phyloP scores from a whole-genome alignment of 2,329 filamentous ascomycete species.

The Leptosphaerulina australis region DNA sequence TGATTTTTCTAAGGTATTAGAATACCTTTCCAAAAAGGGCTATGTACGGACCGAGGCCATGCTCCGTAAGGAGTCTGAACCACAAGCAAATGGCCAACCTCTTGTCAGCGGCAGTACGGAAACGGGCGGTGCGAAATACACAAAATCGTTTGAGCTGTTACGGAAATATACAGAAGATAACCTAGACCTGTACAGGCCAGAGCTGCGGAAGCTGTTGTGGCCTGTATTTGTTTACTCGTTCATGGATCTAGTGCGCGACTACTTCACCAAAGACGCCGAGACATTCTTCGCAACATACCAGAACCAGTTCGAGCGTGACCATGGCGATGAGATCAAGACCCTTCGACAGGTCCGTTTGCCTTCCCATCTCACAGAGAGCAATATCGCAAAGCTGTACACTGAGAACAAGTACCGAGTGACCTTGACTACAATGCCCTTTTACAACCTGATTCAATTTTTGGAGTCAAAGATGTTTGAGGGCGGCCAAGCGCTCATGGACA shows the following conservation, averaged over 20 bases:
- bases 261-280: constrained; percentile 73
- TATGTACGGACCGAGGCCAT: constrained; percentile 92
- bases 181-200: constrained; percentile 89
- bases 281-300: constrained; percentile 74
- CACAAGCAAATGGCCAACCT: constrained; percentile 81
- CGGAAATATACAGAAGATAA: constrained; percentile 88
- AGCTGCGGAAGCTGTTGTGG: constrained; percentile 87
- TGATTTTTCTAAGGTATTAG: constrained; percentile 69
- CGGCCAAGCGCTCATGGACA: constrained; percentile 75
- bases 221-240: constrained; percentile 94
- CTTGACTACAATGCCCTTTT: constrained; percentile 83
- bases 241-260: constrained; percentile 75
- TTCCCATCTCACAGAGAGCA: constrained; percentile 77
- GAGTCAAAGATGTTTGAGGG: constrained; percentile 85
- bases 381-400: constrained; percentile 78
- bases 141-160: constrained; percentile 73
- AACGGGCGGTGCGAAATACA: constrained; percentile 74
- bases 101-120: constrained; percentile 70
- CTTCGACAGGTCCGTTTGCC: constrained; percentile 77
- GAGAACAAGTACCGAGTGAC: constrained; percentile 89
- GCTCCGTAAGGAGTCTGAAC: constrained; percentile 86
- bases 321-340: constrained; percentile 77
- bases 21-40: constrained; percentile 94
- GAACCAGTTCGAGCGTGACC: constrained; percentile 73
- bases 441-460: constrained; percentile 83